Percentiles rank a stretch among this genome's conserved stretches.
phyloP scores from a whole-genome alignment of 2,329 filamentous ascomycete species.

The Fusarium proliferatum region DNA sequence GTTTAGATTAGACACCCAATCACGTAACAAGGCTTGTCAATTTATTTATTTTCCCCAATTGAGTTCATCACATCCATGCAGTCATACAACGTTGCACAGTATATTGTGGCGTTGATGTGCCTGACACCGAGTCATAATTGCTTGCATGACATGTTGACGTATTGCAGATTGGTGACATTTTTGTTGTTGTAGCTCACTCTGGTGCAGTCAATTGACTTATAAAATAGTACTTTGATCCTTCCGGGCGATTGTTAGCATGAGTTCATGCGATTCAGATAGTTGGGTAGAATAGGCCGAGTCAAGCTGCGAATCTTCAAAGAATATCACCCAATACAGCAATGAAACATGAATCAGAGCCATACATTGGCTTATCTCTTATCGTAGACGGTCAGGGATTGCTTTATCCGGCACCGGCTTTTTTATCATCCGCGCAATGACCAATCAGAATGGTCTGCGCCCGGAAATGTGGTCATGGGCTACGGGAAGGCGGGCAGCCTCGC shows the following conservation, averaged over 20 bases:
- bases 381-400: not conserved
- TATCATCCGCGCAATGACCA: conserved; percentile 28
- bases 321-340: not conserved
- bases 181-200: not conserved
- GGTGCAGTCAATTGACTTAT: not conserved
- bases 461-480: conserved; percentile 48
- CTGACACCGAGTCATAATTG: not conserved
- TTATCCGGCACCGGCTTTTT: conserved; percentile 41
- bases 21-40: not conserved
- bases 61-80: not conserved
- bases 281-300: not conserved
- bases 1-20: not conserved
- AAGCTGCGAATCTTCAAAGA: not conserved
- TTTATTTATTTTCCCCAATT: not conserved
- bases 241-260: not conserved
- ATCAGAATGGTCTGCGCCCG: conserved; percentile 35
- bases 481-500: conserved; percentile 48
- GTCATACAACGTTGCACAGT: not conserved
- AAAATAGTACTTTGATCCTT: too few species aligned
- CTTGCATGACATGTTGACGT: not conserved
- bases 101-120: not conserved
- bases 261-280: not conserved
- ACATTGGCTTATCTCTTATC: conserved; percentile 10
- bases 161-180: not conserved
- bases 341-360: not conserved